Base-by-base conservation (phyloP, 2,329 filamentous ascomycete genomes). In the Neonectria magnoliae region DNA sequence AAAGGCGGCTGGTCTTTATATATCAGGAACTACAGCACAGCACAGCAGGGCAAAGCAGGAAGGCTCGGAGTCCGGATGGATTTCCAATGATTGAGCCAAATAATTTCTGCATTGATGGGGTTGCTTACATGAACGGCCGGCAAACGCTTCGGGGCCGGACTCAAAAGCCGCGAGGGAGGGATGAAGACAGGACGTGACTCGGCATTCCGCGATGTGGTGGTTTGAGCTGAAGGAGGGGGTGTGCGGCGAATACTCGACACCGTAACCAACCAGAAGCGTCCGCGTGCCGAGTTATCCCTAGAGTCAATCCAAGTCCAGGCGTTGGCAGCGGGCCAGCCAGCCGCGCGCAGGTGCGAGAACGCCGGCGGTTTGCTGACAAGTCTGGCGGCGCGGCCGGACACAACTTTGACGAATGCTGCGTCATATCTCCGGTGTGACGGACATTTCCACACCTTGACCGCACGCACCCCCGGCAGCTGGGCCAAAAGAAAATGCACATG, bases 281-380 rank as follows among this genome's bases (percentile, higher is more conserved):
- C 25, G 59, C 59, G 62, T 60, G 57, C 62, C 62, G 62, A 61
- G 57, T 64, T 57, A 47, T 57, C 57, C 62, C 58, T 38, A 48
- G 36, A 31, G 27, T 31, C 36, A 56, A 29, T 33, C 36, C 29
- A 63, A 36, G 33, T 5, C 16, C 18, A n/a, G 6, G 42, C 60
- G 42, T 47, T 18, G 31, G 20, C 22, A n/a, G 38, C 38, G 33
- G 33, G 29, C 41, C 22, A 31, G 27, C 42, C n/a, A 41, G 42
- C 53, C 56, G 56, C 51, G 45, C 51, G 52, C 60, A 16, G 13
- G 14, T 36, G 33, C 14, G 57, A 29, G 9, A 50, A 50, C 48
- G 48, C 48, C 27, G 36, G 36, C 36, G 7, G 16, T 10, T 44
- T 59, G 61, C 55, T 57, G 54, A 62, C 54, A 62, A 57, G 53